These are phyloP conservation scores for Phytophthora foliorum DNA, from an alignment of 352 stramenopile species.

Conservation along the genomic window DNA sequence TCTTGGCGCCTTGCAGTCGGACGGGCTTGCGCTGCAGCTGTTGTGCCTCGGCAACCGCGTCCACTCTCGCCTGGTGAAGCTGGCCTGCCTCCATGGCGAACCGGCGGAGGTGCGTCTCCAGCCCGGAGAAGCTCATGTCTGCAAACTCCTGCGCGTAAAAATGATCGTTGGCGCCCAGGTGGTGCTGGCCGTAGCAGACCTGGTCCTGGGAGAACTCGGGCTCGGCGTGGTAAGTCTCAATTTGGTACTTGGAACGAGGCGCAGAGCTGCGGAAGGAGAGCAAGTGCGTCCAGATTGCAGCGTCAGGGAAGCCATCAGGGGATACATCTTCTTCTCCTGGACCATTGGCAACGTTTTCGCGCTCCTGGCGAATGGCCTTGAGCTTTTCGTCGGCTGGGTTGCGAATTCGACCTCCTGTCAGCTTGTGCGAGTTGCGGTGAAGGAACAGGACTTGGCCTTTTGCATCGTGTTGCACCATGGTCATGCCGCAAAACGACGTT, in stretches of 20 bases:
- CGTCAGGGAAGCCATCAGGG: constrained; percentile 33
- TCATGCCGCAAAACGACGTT: constrained; percentile 59
- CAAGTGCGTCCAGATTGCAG: constrained; percentile 69
- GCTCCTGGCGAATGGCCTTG: background rate
- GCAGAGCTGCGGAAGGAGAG: constrained; percentile 58
- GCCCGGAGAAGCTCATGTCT: constrained; percentile 24
- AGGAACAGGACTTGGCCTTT: constrained; percentile 62
- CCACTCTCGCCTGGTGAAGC: constrained; percentile 20
- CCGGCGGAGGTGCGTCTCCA: constrained; percentile 37
- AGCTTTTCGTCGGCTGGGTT: constrained; percentile 17
- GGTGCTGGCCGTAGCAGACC: constrained; percentile 59
- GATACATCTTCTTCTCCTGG: too few species aligned
- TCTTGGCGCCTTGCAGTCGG: background rate
- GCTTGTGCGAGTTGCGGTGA: constrained; percentile 76
- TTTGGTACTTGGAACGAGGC: constrained; percentile 44
- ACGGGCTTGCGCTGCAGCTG: constrained; percentile 12
- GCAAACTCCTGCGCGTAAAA: constrained; percentile 40
- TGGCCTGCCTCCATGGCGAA: constrained; percentile 38
- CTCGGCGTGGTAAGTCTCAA: constrained; percentile 62
- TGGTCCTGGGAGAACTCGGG: constrained; percentile 47
- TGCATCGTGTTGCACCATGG: constrained; percentile 38
- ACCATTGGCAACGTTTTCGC: background rate
- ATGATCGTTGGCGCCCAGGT: constrained; percentile 30
- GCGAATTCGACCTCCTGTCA: constrained; percentile 31
- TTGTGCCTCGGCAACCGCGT: constrained; percentile 15